Base-by-base conservation (phyloP, 176 grass and related monocot genomes). In the Ensete ventricosum region DNA sequence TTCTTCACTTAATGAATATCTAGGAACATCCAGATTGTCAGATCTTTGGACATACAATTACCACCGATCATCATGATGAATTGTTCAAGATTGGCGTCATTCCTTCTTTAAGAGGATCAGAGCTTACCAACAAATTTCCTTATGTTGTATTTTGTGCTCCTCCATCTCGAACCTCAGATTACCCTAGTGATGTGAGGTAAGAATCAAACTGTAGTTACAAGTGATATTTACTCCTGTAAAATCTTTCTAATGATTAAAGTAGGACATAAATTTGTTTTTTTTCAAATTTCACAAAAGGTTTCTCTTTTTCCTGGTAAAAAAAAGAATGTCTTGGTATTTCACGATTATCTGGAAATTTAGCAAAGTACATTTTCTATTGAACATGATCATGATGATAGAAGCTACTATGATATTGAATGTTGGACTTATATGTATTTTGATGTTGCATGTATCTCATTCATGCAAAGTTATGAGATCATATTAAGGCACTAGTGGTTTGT, bases 111-210 rank as follows among this genome's bases (percentile, higher is more conserved):
- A 93, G 77, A 77, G 85, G 82, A 53, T 68, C 88, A 24, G 34
- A 17, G 70, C 4, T 53, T 62, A 50, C 57, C 67, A 60, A 84
- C 52, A 92, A 93, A 66, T 81, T 93, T 55, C 82, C 93, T 50
- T 89, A 89, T 69, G 82, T 93, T 25, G 88, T 97, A 82, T 93
- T 97, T 77, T 97, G 93, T 80, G 88, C 93, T 82, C 90, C 93
- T 54, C 90, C 93, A 57, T 88, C 79, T 82, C 85, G 50, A 50
- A 83, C 85, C 9, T 81, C 88, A 81, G 93, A 97, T 83, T 97
- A 97, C 55, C 71, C 84, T 67, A 80, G 77, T 20, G 90, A 93
- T 88, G 70, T 91, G 34, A 83, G 93, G 93, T 97, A 92, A 71
- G 22, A 11, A 53, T 20, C 9, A 9, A 25, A 14, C 12, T 62